Percentiles rank a stretch among this genome's conserved stretches.
Conservation (phyloP, 2,329 filamentous ascomycete species). For the Phaeosphaeria sp. region DNA sequence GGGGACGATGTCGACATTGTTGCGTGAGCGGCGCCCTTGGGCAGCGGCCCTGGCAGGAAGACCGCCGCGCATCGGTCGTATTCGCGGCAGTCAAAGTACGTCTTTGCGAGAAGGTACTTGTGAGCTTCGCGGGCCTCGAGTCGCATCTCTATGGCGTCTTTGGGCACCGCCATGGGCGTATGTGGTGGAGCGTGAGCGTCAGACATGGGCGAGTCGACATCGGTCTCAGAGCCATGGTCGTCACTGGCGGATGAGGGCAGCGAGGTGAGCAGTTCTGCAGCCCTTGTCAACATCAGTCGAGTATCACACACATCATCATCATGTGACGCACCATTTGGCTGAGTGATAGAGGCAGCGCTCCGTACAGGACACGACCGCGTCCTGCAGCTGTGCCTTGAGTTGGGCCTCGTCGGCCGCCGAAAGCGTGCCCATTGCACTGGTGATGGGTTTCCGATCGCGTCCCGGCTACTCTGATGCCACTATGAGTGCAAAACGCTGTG, state of each 20-base stretch:
- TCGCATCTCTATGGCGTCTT: constrained; percentile 73
- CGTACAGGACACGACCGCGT: constrained; percentile 87
- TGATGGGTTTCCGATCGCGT: background rate
- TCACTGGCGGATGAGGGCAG: constrained; percentile 65
- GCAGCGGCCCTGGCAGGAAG: constrained; percentile 80
- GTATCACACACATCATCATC: background rate
- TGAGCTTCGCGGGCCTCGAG: constrained; percentile 81
- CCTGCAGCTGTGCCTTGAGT: constrained; percentile 77
- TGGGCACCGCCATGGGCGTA: constrained; percentile 56
- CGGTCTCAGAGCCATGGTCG: constrained; percentile 59
- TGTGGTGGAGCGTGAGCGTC: constrained; percentile 51
- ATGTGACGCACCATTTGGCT: constrained; percentile 78
- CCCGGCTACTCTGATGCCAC: background rate
- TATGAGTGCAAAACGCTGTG: background rate
- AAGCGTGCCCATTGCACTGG: constrained; percentile 28
- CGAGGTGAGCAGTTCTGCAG: constrained; percentile 89
- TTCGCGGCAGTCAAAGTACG: constrained; percentile 93
- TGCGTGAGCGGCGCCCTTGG: constrained; percentile 69
- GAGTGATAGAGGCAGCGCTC: constrained; percentile 96
- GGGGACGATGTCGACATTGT: constrained; percentile 38
- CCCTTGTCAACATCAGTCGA: constrained; percentile 64
- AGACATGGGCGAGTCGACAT: constrained; percentile 65
- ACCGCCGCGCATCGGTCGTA: constrained; percentile 92
- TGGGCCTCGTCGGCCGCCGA: constrained; percentile 58
- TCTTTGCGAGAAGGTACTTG: constrained; percentile 88